Evolutionary conservation across 352 stramenopile species (phyloP), one percentile per base, ranked within the genome.

Genomic region (Phytopythium litorale): DNA sequence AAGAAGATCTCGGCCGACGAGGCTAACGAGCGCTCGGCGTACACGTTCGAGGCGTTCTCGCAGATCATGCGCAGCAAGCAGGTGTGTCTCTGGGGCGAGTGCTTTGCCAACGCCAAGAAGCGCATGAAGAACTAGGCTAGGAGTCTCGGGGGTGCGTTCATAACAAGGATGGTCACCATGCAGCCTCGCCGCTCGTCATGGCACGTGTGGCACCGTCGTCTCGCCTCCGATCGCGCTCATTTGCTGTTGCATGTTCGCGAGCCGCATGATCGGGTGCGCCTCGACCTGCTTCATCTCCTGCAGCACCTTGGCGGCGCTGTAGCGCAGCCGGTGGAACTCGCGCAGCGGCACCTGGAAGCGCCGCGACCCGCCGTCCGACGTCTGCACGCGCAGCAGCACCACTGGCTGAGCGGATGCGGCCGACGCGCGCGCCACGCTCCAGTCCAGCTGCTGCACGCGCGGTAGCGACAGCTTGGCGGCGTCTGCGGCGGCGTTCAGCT

Each of bases 21-120:
- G 45, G 79, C 76, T 23, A 76, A 78, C n/a, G 69, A 71, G 21
- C 69, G 75, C 37, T 64, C 70, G 43, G 54, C 59, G 33, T 92
- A 88, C 73, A 90, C 82, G 48, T 88, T 92, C 56, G 86, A 94
- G 18, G 80, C 76, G 35, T 94, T 92, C 57, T 76, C 70, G 21
- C 70, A 88, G 63, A 78, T 94, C 61, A 89, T 94, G 80, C 79
- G 79, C 33, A 78, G 83, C 71, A 91, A 91, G 68, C 80, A 67
- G 23, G 73, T 94, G 65, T 94, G 86, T 72, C 62, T 94, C 25
- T 94, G 86, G 86, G 86, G 86, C 63, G 86, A 94, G 62, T 94
- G 86, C 66, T 94, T 92, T 61, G 73, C 79, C 55, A 92, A 86
- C 65, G 78, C 67, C 40, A 92, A 88, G 72, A 94, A 92, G 72